Evolutionary conservation across 2,329 filamentous ascomycete species (phyloP).

Genomic region (Chaetomium globosum): DNA sequence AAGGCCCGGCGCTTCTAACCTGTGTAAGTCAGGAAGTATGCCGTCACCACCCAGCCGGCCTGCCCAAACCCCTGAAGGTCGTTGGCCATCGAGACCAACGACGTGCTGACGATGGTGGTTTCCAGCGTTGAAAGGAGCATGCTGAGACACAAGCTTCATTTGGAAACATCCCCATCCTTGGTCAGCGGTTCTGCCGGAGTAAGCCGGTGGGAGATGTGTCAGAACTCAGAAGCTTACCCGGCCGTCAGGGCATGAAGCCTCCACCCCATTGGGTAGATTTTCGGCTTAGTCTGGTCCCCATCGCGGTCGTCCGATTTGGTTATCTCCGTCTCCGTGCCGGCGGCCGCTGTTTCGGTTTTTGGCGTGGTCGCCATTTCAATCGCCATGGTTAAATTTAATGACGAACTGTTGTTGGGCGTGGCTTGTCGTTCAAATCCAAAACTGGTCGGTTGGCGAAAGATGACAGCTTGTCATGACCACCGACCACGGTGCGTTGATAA

Average conservation of each 20-base stretch:
- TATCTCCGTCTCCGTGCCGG: no score
- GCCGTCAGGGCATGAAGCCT: constrained; percentile 24
- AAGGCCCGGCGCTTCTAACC: constrained; percentile 37
- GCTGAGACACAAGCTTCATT: constrained; percentile 24
- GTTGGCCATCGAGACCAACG: constrained; percentile 50
- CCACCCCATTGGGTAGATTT: constrained; percentile 24
- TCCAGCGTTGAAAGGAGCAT: constrained; percentile 52
- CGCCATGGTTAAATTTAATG: no score
- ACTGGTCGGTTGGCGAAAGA: not conserved
- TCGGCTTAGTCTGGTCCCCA: not conserved
- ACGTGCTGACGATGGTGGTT: constrained; percentile 55
- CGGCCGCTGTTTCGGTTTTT: not conserved
- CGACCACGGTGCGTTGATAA: not conserved
- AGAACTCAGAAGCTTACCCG: constrained; percentile 10
- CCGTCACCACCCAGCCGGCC: constrained; percentile 51
- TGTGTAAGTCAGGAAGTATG: constrained; percentile 54
- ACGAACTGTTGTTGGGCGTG: not conserved
- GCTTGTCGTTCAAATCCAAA: not conserved
- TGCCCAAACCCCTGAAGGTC: constrained; percentile 44
- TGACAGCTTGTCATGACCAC: not conserved
- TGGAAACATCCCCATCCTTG: not conserved
- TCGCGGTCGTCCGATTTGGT: not conserved
- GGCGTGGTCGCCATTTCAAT: not conserved
- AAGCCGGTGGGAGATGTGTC: not conserved
- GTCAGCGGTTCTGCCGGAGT: not conserved